These are phyloP conservation scores for Geranomyces michiganensis DNA, from an alignment of 192 early-diverging fungal species.

Conservation along the genomic window DNA sequence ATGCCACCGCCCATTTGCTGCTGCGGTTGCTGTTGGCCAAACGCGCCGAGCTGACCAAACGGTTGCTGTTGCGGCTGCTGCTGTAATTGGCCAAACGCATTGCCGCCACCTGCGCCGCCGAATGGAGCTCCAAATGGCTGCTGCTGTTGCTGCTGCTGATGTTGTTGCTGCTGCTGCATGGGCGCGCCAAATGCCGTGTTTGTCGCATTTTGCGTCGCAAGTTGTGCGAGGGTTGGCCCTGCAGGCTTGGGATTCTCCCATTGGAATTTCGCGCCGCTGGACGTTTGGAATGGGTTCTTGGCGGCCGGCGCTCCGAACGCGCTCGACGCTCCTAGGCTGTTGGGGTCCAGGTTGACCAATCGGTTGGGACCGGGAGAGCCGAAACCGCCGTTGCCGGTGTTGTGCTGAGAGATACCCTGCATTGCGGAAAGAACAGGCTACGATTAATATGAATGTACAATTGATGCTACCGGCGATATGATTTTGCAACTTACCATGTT, in stretches of 20 bases:
- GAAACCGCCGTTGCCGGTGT: slow-evolving; percentile 14
- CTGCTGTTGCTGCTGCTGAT: slow-evolving; percentile 6
- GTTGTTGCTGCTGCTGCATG: slow-evolving; percentile 12
- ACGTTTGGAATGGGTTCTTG: slow-evolving; percentile 36
- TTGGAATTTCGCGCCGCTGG: slow-evolving; percentile 19
- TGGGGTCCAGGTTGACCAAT: slow-evolving; percentile 26
- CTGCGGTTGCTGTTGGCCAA: slow-evolving; percentile 13
- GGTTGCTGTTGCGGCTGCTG: slow-evolving; percentile 13
- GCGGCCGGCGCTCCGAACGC: slow-evolving; percentile 21
- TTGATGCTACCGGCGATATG: too few species aligned
- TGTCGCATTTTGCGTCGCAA: slow-evolving; percentile 6
- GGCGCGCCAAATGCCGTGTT: background rate
- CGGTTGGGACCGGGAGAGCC: background rate
- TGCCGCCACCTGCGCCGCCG: background rate
- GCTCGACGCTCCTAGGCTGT: background rate
- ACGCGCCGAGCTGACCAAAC: background rate
- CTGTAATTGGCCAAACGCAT: slow-evolving; percentile 13
- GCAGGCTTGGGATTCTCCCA: slow-evolving; percentile 31
- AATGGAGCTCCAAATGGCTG: slow-evolving; percentile 21
- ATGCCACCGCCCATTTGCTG: slow-evolving; percentile 2
- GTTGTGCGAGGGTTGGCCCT: slow-evolving; percentile 28
- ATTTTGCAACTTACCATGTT: slow-evolving; percentile 4
- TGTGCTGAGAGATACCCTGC: slow-evolving; percentile 9
- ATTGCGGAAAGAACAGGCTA: background rate
- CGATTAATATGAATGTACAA: background rate